phyloP scores from a whole-genome alignment of 2,329 filamentous ascomycete genomes.

The Rhynchosporium graminicola region DNA sequence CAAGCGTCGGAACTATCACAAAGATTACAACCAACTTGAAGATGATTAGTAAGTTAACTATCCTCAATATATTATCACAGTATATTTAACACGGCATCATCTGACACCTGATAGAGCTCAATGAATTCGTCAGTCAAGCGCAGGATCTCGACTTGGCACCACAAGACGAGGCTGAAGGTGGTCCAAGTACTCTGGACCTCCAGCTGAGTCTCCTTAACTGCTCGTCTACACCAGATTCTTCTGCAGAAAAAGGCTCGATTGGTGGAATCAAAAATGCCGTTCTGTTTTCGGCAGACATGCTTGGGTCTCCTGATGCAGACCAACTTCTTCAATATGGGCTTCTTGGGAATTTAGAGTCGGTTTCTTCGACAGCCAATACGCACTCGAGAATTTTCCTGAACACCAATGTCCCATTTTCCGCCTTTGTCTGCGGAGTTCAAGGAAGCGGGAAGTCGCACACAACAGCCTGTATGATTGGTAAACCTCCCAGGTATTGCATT shows the following conservation, averaged over 20 bases:
- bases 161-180: slow-evolving; percentile 14
- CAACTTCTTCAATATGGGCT: slow-evolving; percentile 20
- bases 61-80: background rate
- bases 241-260: slow-evolving; percentile 8
- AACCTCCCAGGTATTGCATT: slow-evolving; percentile 6
- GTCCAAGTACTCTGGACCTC: slow-evolving; percentile 8
- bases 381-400: slow-evolving; percentile 50
- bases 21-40: slow-evolving; percentile 16
- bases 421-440: slow-evolving; percentile 64
- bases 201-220: slow-evolving; percentile 17
- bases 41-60: slow-evolving; percentile 18
- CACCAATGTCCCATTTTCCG: slow-evolving; percentile 55
- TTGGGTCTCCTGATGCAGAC: slow-evolving; percentile 3
- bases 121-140: slow-evolving; percentile 15
- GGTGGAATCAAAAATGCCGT: slow-evolving; percentile 21
- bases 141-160: slow-evolving; percentile 5
- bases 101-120: slow-evolving; percentile 20
- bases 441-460: slow-evolving; percentile 64
- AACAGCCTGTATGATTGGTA: slow-evolving; percentile 50
- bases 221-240: background rate
- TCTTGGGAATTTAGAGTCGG: slow-evolving; percentile 16
- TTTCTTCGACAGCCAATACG: slow-evolving; percentile 8
- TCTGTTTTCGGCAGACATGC: slow-evolving; percentile 22
- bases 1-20: slow-evolving; percentile 7
- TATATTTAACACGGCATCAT: slow-evolving; percentile 1